Evolutionary conservation across 768 basidiomycete genomes (phyloP).

Genomic region (Megacollybia marginata): DNA sequence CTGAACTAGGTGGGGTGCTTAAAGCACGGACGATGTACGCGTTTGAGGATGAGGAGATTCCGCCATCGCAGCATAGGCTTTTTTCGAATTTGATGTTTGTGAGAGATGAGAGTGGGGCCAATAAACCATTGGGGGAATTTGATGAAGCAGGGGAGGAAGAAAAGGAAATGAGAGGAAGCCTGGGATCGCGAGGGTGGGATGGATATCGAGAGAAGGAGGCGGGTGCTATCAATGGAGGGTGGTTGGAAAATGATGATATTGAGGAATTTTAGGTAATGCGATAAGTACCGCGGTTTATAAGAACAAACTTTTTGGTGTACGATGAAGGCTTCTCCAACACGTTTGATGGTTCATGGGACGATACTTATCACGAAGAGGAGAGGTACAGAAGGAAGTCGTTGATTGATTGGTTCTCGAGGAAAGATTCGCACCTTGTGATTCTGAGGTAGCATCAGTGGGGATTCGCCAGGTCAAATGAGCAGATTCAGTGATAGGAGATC

Average conservation of each 20-base stretch:
- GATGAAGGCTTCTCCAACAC: background rate
- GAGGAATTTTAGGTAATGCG: constrained; percentile 38
- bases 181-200: constrained; percentile 22
- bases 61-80: background rate
- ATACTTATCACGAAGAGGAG: constrained; percentile 31
- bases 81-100: background rate
- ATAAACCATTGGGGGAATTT: constrained; percentile 10
- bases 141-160: constrained; percentile 4
- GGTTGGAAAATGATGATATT: constrained; percentile 56
- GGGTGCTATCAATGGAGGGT: constrained; percentile 32
- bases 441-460: background rate
- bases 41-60: background rate
- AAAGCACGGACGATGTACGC: constrained; percentile 33
- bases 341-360: background rate
- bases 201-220: constrained; percentile 5
- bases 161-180: constrained; percentile 11
- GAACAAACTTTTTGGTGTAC: background rate
- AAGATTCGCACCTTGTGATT: background rate
- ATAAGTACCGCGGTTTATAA: too few relatives aligned
- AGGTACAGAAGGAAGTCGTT: too few relatives aligned
- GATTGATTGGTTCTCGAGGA: constrained; percentile 50
- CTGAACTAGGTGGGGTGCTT: constrained; percentile 54
- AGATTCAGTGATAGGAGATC: too few relatives aligned
- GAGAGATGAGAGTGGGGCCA: background rate
- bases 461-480: too few relatives aligned